Evolutionary conservation across 2,329 filamentous ascomycete species (phyloP), one percentile per base, ranked within the genome.

Genomic region (Botryotinia narcissicola): DNA sequence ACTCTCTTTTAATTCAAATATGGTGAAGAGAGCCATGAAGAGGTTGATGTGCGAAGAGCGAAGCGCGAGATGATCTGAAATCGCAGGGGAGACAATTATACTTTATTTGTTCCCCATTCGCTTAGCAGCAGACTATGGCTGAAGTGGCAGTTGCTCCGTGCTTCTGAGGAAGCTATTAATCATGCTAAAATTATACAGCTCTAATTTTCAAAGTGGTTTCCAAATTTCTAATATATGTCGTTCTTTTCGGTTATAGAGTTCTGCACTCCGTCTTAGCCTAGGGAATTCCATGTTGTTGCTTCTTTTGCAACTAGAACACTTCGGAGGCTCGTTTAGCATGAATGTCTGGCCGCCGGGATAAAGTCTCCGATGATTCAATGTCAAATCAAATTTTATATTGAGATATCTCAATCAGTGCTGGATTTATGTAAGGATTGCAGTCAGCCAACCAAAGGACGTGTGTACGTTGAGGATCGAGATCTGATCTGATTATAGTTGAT

Each of bases 81-180:
- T 68, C 25, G 16, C 66, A 68, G 66, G 64, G 66, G 48, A 35
- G 62, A 29, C 18, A 35, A 69, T 32, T 69, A 69, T 57, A 69
- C 66, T 69, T 69, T 57, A 69, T 69, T 69, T 57, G 66, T 69
- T 57, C 51, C 54, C 66, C 51, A 32, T 57, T 69, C 66, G 66
- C 48, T 69, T 69, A 69, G 66, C 51, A 51, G 48, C 48, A 69
- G 29, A 57, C 66, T 69, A 69, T 69, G 37, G 66, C 66, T 44
- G 51, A 69, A 69, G 25, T 69, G 66, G 66, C 48, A 69, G 37
- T 42, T 69, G 66, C 66, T 69, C 66, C 66, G 66, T 59, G 48
- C 66, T 69, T 59, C 25, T 40, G 64, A 68, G 64, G 66, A 32
- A 18, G 6, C 32, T 42, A 42, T 16, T 29, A 57, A 57, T 42